Evolutionary conservation across 345 rosid species (phyloP), one percentile per base, ranked within the genome.

Genomic region (Psidium friedrichsthalianum): DNA sequence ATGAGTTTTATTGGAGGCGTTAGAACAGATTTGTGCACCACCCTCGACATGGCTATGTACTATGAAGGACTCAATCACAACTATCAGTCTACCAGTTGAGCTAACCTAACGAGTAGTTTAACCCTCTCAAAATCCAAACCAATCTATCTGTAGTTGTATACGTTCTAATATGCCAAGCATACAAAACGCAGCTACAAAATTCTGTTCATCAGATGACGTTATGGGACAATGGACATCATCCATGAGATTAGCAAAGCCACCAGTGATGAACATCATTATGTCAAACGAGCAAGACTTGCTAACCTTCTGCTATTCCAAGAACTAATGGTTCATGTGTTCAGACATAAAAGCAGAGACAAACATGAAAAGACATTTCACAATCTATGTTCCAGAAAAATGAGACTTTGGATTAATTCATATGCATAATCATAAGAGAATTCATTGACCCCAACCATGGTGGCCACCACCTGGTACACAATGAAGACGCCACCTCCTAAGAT

Each of bases 371-470:
- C 55, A 44, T 2, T 13, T 13, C 47, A 54, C 14, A 82, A 29
- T 51, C 84, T 15, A 15, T 32, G 59, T 18, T 82, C 14, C 27
- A n/a, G 58, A 53, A 69, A 51, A 82, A 51, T 29, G 44, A 29
- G n/a, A 27, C 29, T 55, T 51, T 4, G 24, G 44, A 52, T 51
- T 29, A 85, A 16, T 74, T 49, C 93, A 84, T 93, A 94, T 6
- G 87, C 90, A 85, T 93, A 97, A 42, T 91, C 95, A 88, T 96
- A 95, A 84, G 87, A 88, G 83, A 97, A 97, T 51, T 95, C 98
- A 86, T 93, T 82, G 83, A 94, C 89, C 85, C 99, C 98, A 85
- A 92, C 91, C 98, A 97, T 96, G 82, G 98, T 96, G 1, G 95
- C 91, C 15, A 97, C 93, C 36, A 97, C 93, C 86, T 97, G 98